These are phyloP conservation scores for Fusarium sp. DNA, from an alignment of 2,329 filamentous ascomycete genomes.

Conservation along the genomic window DNA sequence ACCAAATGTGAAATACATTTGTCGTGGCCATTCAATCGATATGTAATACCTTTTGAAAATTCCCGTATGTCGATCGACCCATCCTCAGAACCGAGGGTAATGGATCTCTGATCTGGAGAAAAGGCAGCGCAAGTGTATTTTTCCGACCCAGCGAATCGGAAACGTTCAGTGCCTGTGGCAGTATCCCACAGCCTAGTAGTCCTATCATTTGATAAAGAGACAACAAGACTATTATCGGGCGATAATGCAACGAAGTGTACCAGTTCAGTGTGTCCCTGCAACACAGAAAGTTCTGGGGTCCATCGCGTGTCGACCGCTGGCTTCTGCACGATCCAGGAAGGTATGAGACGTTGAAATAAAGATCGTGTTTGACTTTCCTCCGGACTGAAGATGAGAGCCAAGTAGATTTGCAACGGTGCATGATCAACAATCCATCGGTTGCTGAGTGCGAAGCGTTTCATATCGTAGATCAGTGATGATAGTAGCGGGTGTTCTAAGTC, in stretches of 20 bases:
- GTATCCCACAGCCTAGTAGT: conserved; percentile 12
- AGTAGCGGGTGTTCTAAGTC: not conserved
- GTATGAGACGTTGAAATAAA: conserved; percentile 2
- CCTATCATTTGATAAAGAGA: not conserved
- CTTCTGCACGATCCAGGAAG: conserved; percentile 6
- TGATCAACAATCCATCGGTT: conserved; percentile 11
- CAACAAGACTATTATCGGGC: not conserved
- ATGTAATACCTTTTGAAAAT: too few relatives aligned
- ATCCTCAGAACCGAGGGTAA: not conserved
- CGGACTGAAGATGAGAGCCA: conserved; percentile 15
- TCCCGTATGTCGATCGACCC: too few relatives aligned
- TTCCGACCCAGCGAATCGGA: not conserved
- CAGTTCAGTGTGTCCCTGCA: not conserved
- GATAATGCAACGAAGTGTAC: not conserved
- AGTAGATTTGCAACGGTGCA: conserved; percentile 22
- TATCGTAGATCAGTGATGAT: conserved; percentile 1
- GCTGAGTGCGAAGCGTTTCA: not conserved
- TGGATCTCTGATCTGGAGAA: not conserved
- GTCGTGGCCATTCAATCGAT: too few relatives aligned
- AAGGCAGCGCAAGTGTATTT: not conserved
- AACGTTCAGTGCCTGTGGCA: conserved; percentile 3
- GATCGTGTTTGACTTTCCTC: not conserved
- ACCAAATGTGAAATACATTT: too few relatives aligned
- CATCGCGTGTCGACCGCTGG: not conserved
- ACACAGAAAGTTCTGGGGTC: not conserved